Base-by-base conservation (phyloP, 176 grass and related monocot genomes). In the Oryza officinalis region DNA sequence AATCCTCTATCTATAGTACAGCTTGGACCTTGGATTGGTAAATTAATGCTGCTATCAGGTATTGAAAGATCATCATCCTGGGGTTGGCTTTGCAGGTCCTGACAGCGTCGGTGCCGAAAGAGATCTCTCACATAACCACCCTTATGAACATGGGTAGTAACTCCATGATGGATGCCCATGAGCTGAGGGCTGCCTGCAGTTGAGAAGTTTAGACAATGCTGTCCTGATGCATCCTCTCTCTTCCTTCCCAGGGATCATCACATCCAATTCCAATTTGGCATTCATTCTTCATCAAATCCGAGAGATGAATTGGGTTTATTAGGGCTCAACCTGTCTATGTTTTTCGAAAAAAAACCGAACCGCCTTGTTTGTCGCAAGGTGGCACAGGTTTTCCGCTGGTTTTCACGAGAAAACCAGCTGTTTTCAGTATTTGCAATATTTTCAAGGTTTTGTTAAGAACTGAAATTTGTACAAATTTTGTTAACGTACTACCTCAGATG, bases 101-200 rank as follows among this genome's bases (percentile, higher is more conserved):
- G 71, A 99, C 93, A 7, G 91, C 80, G 26, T 99, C 96, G 32
- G 92, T 94, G 77, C 96, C 96, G 0, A 96, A 96, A 87, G 93
- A 96, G 86, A 87, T 96, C 68, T 3, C 79, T 13, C 93, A 94
- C 67, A 63, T 96, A 13, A 92, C 83, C 59, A 88, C 93, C 14
- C 87, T 96, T 63, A 89, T 99, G 72, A 87, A 87, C 69, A 80
- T 91, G 64, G 82, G 67, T 7, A 22, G 69, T 76, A 17, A 27
- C 65, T 75, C 46, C 67, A 35, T 2, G 26, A 20, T 66, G 75
- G 86, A 82, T 40, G 43, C 17, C 47, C 43, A 13, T 41, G 86
- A 89, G 38, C 74, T 81, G 27, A 86, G 67, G 43, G 87, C 86
- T 40, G 89, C 89, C 43, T 87, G 47, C 43, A 83, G 35, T 54